These are phyloP conservation scores for Pseudovirgaria hyperparasitica DNA, from an alignment of 2,329 filamentous ascomycete species.

Conservation along the genomic window DNA sequence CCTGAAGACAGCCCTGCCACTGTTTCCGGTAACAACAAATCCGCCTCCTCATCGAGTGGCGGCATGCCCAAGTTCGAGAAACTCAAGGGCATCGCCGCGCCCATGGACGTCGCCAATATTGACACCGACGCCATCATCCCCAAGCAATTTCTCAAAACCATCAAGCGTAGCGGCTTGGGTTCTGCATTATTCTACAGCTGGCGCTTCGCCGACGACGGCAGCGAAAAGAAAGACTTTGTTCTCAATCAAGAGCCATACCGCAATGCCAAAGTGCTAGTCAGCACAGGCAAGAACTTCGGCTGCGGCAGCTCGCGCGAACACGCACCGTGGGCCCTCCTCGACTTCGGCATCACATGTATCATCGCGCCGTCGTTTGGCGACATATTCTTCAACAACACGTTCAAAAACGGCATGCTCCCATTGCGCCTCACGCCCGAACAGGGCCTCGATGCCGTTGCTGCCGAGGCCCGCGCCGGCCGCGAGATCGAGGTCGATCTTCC, in stretches of 20 bases:
- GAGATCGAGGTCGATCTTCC: constrained; percentile 86
- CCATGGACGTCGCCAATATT: constrained; percentile 77
- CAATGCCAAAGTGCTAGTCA: constrained; percentile 74
- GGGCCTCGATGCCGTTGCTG: constrained; percentile 56
- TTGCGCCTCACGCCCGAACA: constrained; percentile 58
- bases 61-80: constrained; percentile 76
- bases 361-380: constrained; percentile 82
- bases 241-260: constrained; percentile 86
- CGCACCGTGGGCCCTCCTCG: constrained; percentile 90
- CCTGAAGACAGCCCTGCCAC: too few species aligned
- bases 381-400: constrained; percentile 99
- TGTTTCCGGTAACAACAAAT: constrained; percentile 59
- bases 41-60: constrained; percentile 34
- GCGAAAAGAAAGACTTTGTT: constrained; percentile 64
- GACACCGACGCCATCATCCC: constrained; percentile 99
- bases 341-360: constrained; percentile 90
- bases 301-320: constrained; percentile 90
- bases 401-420: constrained; percentile 99
- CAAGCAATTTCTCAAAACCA: constrained; percentile 98
- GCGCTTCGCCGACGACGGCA: constrained; percentile 55
- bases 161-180: constrained; percentile 91
- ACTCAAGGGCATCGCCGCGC: constrained; percentile 77
- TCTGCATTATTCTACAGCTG: constrained; percentile 75
- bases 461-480: constrained; percentile 63
- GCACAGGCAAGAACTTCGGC: constrained; percentile 87